Evolutionary conservation across 306 rosid species (phyloP), one percentile per base, ranked within the genome.

Genomic region (Crotalaria pallida): DNA sequence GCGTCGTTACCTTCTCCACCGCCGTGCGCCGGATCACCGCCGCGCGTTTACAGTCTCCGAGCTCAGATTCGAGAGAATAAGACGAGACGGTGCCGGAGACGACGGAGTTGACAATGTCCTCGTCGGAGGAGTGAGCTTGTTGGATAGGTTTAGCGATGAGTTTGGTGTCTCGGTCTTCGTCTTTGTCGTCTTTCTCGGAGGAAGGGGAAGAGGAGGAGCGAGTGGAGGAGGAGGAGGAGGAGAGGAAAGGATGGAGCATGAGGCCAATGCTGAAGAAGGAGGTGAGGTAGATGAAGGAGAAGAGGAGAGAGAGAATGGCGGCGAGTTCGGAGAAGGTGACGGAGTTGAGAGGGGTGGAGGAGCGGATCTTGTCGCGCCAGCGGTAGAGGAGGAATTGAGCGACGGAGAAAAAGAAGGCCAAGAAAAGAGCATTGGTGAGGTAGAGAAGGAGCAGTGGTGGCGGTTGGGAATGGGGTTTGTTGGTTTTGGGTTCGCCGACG

Each of bases 281-380:
- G 12, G 79, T 78, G 41, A 93, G 96, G 88, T 93, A 90, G 10
- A 93, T 43, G 75, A 90, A 26, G 36, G 98, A 90, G 13, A 92
- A 90, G 23, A 93, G 27, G 15, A 90, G 80, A 6, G 96, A 86
- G 10, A 88, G 3, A 3, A 90, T 50, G 16, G 96, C 90, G 0
- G 68, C 79, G 6, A 87, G 74, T 83, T 93, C 96, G 11, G 97
- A 84, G 44, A 89, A 77, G 1, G 84, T 87, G 33, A 90, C 69
- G 47, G 84, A 75, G 45, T 90, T 96, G 27, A 93, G 94, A 8
- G 98, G 98, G 11, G 88, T 85, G 31, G 96, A 85, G 38, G 84
- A 85, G 3, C 98, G 86, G 83, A 93, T 87, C 85, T 93, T 90
- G 70, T 88, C 97, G 0, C 96, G 87, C 97, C 97, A 93, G 12